Evolutionary conservation across 306 rosid genomes (phyloP), one percentile per base, ranked within the genome.

Genomic region (Chamaecrista fasciculata): DNA sequence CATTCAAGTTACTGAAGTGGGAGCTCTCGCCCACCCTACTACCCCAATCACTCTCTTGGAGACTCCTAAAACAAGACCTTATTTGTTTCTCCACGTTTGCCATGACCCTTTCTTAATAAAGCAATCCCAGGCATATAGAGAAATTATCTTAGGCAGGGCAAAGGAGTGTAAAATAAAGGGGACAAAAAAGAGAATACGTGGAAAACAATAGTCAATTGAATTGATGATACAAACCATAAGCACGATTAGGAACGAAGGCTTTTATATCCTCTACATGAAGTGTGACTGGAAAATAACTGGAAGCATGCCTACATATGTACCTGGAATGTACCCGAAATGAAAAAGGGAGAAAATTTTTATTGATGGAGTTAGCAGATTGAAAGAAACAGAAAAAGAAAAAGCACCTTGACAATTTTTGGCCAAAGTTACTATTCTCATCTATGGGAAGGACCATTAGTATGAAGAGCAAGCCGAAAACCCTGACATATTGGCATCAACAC

Each of bases 241-340:
- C 74, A 19, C 91, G 89, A 80, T 83, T 73, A 44, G 97, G 85
- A 82, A 82, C 80, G 53, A 93, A 93, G 74, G 82, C 82, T n/a
- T 85, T 62, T 11, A 90, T 85, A 71, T 93, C 91, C 77, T 93
- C 96, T 4, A 88, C 94, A 63, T 86, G 85, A 76, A 90, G 76
- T 66, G 85, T 86, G 49, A 90, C 69, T 4, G 98, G 98, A 77
- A 93, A 90, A 74, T 88, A 93, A 77, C 60, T 57, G 72, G 87
- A 75, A 66, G 87, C 97, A 64, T 86, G 78, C 63, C 77, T 86
- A 71, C 94, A 86, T 70, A 93, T 82, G 76, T 70, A 93, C 85
- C 97, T 93, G 75, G 28, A 83, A 71, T 6, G 36, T 42, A 80
- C 19, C 29, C 21, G 47, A 64, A 26, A 20, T 0, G 37, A 47